These are phyloP conservation scores for Phytophthora melonis DNA, from an alignment of 352 stramenopile species.

Conservation along the genomic window DNA sequence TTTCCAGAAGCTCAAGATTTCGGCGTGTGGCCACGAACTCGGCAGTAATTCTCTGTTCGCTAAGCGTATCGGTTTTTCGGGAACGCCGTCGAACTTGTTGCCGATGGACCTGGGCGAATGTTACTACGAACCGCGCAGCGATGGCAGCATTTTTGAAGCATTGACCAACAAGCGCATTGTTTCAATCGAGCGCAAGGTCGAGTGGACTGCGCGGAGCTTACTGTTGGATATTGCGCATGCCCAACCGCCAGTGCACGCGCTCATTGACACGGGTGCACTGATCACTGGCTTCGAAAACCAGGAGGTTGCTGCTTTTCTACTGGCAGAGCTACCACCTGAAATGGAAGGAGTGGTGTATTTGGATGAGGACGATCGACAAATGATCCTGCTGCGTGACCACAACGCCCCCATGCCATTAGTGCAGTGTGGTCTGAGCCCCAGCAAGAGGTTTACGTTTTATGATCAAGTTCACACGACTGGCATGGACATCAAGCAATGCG, in stretches of 20 bases:
- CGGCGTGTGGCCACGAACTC: constrained; percentile 98
- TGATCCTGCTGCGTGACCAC: constrained; percentile 95
- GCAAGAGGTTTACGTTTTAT: constrained; percentile 94
- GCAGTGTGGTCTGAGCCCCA: constrained; percentile 85
- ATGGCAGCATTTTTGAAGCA: constrained; percentile 98
- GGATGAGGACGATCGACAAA: constrained; percentile 89
- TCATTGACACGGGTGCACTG: constrained; percentile 93
- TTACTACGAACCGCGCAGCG: constrained; percentile 98
- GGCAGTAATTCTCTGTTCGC: constrained; percentile 98
- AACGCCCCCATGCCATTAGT: constrained; percentile 94
- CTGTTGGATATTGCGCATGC: constrained; percentile 81
- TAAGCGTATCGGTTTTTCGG: constrained; percentile 98
- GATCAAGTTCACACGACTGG: constrained; percentile 95
- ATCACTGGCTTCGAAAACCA: constrained; percentile 93
- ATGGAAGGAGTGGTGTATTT: constrained; percentile 95
- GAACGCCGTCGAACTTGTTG: constrained; percentile 98
- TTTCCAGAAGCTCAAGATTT: constrained; percentile 99
- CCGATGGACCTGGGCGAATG: constrained; percentile 99
- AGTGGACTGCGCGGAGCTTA: constrained; percentile 82
- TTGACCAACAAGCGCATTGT: constrained; percentile 95
- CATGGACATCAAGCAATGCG: constrained; percentile 94
- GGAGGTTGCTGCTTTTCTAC: constrained; percentile 86
- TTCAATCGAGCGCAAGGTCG: constrained; percentile 84
- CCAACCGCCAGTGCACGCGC: constrained; percentile 80
- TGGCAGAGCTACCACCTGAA: constrained; percentile 70